These are phyloP conservation scores for Eucalyptus tenuipes DNA, from an alignment of 345 rosid species.

Conservation along the genomic window DNA sequence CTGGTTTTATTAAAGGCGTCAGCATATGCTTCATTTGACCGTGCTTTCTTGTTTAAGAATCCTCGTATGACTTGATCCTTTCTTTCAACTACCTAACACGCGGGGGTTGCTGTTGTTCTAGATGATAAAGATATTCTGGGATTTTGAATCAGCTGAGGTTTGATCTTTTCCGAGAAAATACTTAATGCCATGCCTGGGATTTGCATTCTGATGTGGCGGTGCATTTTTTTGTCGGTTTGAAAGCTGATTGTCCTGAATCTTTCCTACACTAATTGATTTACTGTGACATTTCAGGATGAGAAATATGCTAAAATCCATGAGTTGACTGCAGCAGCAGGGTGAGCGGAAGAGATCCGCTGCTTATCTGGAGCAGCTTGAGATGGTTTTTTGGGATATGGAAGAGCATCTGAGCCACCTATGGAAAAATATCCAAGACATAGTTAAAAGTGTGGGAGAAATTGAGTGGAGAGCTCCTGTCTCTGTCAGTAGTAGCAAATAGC, in stretches of 20 bases:
- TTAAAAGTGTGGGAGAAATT: conserved; percentile 17
- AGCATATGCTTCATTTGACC: neutral
- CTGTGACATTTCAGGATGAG: conserved; percentile 17
- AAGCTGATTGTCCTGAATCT: neutral
- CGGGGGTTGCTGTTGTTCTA: neutral
- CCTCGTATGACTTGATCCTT: neutral
- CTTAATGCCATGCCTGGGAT: no score
- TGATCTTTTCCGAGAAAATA: no score
- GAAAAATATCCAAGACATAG: conserved; percentile 25
- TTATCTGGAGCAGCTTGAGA: conserved; percentile 35
- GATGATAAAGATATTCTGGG: neutral
- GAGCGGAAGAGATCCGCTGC: conserved; percentile 36
- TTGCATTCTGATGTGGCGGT: neutral
- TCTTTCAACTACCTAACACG: neutral
- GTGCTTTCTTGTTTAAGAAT: neutral
- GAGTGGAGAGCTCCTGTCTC: conserved; percentile 1
- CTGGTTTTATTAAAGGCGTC: neutral
- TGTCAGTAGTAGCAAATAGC: neutral
- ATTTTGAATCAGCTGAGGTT: no score
- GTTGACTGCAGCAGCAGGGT: conserved; percentile 33
- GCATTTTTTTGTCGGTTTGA: neutral
- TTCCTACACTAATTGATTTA: neutral
- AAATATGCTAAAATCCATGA: conserved; percentile 43
- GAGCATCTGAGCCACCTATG: conserved; percentile 41
- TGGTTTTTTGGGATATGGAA: conserved; percentile 42